These are phyloP conservation scores for Aechmea fasciata DNA, from an alignment of 176 grass and related monocot species.

Conservation along the genomic window DNA sequence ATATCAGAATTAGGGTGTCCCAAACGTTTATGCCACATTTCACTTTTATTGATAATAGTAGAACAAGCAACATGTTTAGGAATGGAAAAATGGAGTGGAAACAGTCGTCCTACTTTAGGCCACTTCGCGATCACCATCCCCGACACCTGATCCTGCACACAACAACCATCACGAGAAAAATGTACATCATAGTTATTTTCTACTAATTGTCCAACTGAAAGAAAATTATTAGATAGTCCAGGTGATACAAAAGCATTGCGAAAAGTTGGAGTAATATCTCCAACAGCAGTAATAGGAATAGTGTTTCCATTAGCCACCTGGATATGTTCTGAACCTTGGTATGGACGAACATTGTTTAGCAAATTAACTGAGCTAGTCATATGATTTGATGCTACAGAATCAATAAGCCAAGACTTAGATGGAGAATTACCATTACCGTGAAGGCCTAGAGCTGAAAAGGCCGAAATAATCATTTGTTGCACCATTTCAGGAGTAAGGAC, in stretches of 20 bases:
- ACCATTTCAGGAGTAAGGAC: neutral
- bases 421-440: neutral
- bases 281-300: neutral
- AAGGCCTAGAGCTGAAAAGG: neutral
- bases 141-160: neutral
- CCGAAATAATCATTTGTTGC: neutral
- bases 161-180: neutral
- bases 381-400: neutral
- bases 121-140: neutral
- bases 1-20: too few species aligned
- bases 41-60: neutral
- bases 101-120: neutral
- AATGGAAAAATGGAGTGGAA: neutral
- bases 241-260: neutral
- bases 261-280: neutral
- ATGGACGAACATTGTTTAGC: neutral
- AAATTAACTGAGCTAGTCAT: neutral
- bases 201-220: neutral
- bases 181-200: constrained; percentile 1
- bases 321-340: neutral
- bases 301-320: constrained; percentile 1
- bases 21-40: too few species aligned
- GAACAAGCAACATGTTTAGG: neutral
- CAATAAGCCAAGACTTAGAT: neutral
- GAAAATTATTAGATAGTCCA: neutral